These are phyloP conservation scores for Fusarium annulatum DNA, from an alignment of 2,329 filamentous ascomycete genomes.

Conservation along the genomic window DNA sequence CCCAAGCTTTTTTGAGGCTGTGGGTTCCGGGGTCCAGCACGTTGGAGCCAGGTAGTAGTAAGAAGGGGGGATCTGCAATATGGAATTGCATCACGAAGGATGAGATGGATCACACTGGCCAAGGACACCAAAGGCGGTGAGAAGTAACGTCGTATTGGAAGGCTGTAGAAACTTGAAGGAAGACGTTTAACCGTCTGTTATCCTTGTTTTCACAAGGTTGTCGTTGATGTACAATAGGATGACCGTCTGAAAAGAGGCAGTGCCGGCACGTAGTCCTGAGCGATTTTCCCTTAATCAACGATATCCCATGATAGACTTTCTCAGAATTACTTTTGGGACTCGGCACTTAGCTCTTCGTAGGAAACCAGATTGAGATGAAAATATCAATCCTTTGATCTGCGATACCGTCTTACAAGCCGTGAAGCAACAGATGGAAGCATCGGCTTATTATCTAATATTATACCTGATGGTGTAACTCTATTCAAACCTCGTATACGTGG, in stretches of 20 bases:
- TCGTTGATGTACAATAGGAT: neutral
- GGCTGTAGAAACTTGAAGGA: neutral
- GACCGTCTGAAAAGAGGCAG: neutral
- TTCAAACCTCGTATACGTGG: neutral
- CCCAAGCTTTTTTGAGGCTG: neutral
- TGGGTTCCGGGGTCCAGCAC: neutral
- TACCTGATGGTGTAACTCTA: neutral
- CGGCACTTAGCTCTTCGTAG: neutral
- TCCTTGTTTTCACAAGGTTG: neutral
- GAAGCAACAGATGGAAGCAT: neutral
- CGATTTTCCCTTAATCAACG: neutral
- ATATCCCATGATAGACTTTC: neutral
- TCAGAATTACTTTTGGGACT: neutral
- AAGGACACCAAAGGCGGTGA: neutral
- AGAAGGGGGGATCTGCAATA: constrained; percentile 4
- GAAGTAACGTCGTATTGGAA: neutral
- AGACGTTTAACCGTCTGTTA: neutral
- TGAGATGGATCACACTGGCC: neutral
- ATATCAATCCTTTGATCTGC: neutral
- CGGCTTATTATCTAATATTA: neutral
- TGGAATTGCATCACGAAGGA: neutral
- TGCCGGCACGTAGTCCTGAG: neutral
- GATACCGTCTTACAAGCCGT: neutral
- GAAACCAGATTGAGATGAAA: neutral
- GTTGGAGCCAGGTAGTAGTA: constrained; percentile 1